Percentiles rank a stretch among this genome's conserved stretches.
Conservation (phyloP, 768 basidiomycete genomes). For the Russula vinacea region DNA sequence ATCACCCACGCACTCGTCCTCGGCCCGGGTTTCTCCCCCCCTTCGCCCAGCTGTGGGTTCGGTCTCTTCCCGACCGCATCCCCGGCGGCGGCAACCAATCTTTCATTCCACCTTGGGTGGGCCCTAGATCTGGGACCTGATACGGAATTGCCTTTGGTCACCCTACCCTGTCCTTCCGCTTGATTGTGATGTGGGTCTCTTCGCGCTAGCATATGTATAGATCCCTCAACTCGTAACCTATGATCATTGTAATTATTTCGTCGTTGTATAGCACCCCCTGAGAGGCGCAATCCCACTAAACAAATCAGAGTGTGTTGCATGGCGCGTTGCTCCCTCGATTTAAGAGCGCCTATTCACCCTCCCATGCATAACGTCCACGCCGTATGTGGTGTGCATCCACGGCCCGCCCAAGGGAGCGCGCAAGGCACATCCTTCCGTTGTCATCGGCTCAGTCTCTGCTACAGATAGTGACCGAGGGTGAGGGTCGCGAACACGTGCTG, state of each 20-base stretch:
- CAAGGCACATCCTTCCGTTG: constrained; percentile 17
- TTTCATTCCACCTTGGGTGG: constrained; percentile 2
- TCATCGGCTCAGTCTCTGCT: constrained; percentile 10
- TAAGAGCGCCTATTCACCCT: constrained; percentile 1
- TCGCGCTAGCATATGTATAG: not conserved
- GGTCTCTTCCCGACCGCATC: constrained; percentile 15
- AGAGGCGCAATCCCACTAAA: not conserved
- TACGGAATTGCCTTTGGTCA: constrained; percentile 11
- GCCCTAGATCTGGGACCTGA: constrained; percentile 22
- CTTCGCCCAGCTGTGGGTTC: not conserved
- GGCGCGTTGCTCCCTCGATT: constrained; percentile 7
- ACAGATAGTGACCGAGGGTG: not conserved
- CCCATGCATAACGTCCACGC: not conserved
- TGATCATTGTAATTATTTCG: not conserved
- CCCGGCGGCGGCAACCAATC: constrained; percentile 10
- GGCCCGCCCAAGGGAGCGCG: not conserved
- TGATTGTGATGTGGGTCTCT: constrained; percentile 4
- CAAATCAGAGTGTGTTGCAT: not conserved
- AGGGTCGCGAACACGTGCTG: constrained; percentile 3
- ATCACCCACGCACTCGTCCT: not conserved
- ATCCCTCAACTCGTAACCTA: constrained; percentile 1
- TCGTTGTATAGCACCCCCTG: not conserved
- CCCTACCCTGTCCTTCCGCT: not conserved
- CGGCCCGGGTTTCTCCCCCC: constrained; percentile 10
- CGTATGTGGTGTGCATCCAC: not conserved